phyloP scores from a whole-genome alignment of 768 basidiomycete genomes.

The Lepiota venenata region DNA sequence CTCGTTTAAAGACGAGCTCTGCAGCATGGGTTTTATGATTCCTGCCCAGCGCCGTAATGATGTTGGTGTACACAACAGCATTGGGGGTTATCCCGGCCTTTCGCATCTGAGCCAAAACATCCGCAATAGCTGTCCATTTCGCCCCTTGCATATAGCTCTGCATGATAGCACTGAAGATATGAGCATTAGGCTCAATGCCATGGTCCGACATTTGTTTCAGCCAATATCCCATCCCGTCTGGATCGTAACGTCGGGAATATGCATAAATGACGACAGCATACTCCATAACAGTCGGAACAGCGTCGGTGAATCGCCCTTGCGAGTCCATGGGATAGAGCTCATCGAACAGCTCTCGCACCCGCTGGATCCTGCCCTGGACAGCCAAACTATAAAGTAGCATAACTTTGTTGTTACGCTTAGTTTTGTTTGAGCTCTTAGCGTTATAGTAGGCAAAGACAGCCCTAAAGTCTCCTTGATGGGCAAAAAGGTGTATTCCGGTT shows the following conservation, averaged over 20 bases:
- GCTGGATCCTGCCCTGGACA: constrained; percentile 34
- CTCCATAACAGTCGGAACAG: background rate
- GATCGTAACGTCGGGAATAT: constrained; percentile 43
- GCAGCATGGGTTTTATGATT: constrained; percentile 62
- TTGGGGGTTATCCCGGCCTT: constrained; percentile 42
- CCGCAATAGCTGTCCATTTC: constrained; percentile 48
- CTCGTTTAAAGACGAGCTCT: constrained; percentile 62
- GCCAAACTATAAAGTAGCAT: constrained; percentile 58
- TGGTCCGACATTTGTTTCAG: constrained; percentile 44
- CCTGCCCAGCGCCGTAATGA: constrained; percentile 64
- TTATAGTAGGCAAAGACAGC: constrained; percentile 41
- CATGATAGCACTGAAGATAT: constrained; percentile 61
- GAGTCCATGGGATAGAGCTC: constrained; percentile 44
- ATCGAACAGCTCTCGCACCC: constrained; percentile 49
- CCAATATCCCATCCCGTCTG: constrained; percentile 49
- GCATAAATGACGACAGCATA: constrained; percentile 14
- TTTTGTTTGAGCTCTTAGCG: constrained; percentile 1
- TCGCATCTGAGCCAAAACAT: constrained; percentile 62
- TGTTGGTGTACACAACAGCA: constrained; percentile 55
- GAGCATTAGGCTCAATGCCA: constrained; percentile 49
- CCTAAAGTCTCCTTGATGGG: constrained; percentile 47
- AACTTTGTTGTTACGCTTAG: constrained; percentile 15
- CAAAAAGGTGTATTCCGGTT: constrained; percentile 17
- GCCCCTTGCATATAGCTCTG: constrained; percentile 50
- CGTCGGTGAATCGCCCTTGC: constrained; percentile 16